Conservation (phyloP, 2,329 filamentous ascomycete genomes). For the Ascochyta clinopodiicola region DNA sequence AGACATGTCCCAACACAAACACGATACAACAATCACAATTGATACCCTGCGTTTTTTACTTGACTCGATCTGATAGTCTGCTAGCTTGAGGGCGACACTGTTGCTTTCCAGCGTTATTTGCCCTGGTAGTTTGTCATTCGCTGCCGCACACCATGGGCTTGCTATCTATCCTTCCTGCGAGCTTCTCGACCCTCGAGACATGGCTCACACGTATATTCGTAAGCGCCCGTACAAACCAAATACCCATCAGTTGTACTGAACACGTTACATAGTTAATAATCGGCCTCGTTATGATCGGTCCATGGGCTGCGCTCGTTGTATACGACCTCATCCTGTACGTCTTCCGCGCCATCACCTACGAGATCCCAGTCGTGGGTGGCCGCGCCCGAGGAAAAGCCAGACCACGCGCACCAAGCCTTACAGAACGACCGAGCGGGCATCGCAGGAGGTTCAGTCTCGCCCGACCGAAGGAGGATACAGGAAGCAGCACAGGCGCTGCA, state of each 20-base stretch:
- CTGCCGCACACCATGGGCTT: slow-evolving; percentile 60
- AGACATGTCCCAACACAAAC: not conserved
- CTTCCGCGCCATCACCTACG: slow-evolving; percentile 63
- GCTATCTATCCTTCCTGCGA: slow-evolving; percentile 69
- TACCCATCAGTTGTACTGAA: not conserved
- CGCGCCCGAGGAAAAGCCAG: slow-evolving; percentile 65
- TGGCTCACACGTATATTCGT: slow-evolving; percentile 70
- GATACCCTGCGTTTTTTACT: not conserved
- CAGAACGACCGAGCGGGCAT: slow-evolving; percentile 61
- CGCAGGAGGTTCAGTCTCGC: slow-evolving; percentile 53
- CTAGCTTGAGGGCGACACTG: not conserved
- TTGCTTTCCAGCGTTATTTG: not conserved
- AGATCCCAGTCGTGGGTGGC: slow-evolving; percentile 66
- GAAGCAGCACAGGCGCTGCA: slow-evolving; percentile 27
- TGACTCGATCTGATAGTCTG: not conserved
- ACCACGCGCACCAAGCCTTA: slow-evolving; percentile 68
- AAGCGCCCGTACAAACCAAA: slow-evolving; percentile 33
- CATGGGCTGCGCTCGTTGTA: slow-evolving; percentile 65
- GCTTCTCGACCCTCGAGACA: slow-evolving; percentile 64
- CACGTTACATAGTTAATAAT: not conserved
- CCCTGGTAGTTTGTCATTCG: no score
- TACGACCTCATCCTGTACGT: slow-evolving; percentile 70
- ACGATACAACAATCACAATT: not conserved
- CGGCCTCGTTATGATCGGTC: slow-evolving; percentile 65
- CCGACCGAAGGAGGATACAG: slow-evolving; percentile 30